Percentiles rank a stretch among this genome's conserved stretches.
Evolutionary conservation across 345 rosid genomes (phyloP).

Genomic region (Pelargonium nanum): DNA sequence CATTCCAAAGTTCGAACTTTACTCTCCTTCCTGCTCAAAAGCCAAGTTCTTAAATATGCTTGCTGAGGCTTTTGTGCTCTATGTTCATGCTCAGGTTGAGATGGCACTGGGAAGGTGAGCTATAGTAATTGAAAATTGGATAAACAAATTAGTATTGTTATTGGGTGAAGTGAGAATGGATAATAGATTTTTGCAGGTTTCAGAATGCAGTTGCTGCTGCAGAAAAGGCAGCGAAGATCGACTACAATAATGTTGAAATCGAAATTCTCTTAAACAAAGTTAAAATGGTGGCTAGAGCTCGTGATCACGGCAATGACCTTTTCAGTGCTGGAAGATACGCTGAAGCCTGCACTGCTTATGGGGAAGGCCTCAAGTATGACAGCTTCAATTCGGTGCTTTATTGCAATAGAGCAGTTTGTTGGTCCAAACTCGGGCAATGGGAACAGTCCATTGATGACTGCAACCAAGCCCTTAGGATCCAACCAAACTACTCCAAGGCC

Average conservation of each 20-base stretch:
- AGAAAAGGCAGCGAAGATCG: conserved; percentile 56
- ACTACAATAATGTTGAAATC: conserved; percentile 51
- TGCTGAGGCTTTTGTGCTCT: conserved; percentile 59
- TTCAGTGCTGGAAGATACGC: conserved; percentile 63
- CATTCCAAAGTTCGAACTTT: conserved; percentile 34
- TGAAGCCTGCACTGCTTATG: conserved; percentile 86
- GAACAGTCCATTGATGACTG: conserved; percentile 82
- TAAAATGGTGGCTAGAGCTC: conserved; percentile 59
- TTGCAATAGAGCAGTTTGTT: conserved; percentile 93
- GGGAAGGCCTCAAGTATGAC: conserved; percentile 76
- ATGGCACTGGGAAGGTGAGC: conserved; percentile 94
- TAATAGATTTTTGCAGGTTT: conserved; percentile 61
- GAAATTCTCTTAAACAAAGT: conserved; percentile 50
- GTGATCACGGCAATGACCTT: conserved; percentile 74
- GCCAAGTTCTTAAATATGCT: conserved; percentile 55
- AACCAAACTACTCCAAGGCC: conserved; percentile 70
- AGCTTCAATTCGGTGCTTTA: conserved; percentile 66
- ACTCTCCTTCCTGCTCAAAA: conserved; percentile 17
- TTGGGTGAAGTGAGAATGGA: conserved; percentile 27
- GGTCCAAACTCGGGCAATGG: conserved; percentile 89
- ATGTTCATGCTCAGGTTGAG: conserved; percentile 71
- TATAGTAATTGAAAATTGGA: conserved; percentile 11
- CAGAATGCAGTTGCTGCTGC: conserved; percentile 74
- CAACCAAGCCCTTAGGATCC: conserved; percentile 65
- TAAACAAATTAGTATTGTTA: conserved; percentile 1